Base-by-base conservation (phyloP, 2,329 filamentous ascomycete species). In the Triangularia verruculosa region DNA sequence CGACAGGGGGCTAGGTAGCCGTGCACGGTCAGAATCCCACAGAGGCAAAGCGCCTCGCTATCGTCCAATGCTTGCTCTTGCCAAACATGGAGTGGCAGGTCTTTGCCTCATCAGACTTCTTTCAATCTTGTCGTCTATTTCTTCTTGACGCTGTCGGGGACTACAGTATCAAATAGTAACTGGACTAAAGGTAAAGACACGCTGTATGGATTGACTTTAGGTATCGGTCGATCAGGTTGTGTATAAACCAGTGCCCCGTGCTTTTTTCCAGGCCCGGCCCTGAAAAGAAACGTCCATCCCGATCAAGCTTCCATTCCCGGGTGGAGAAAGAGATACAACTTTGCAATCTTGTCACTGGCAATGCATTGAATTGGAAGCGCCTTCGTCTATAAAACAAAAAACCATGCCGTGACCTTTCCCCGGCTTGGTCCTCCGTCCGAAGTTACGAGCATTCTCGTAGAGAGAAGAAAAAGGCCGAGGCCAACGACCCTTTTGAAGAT, bases 311-410 rank as follows among this genome's bases (percentile, higher is more conserved):
- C 39, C 57, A 59, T 54, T 25, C 17, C 13, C 52, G 39, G n/a
- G 39, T 47, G 39, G 39, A 47, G 32, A 24, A n/a, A 53, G 43
- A 56, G 56, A 66, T 66, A 57, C 64, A 56, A 66, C 64, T 53
- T 51, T 62, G 61, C 61, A 66, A 66, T 66, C 58, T 66, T 57
- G 28, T 64, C 59, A 62, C 63, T 66, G 59, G 56, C 39, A 59
- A 52, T 51, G 34, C 57, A 28, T 25, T 28, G 51, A 54, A 27
- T 27, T 25, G 7, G 4, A 12, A 25, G 17, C 51, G 34, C 13
- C 3, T n/a, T n/a, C 34, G 34, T 43, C 34, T 43, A 43, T 43
- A 43, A 43, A 39, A 43, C 13, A 43, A 17, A 43, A 13, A 15
- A 15, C 34, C 34, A 34, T 9, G n/a, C n/a, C n/a, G n/a, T n/a